Evolutionary conservation across 2,329 filamentous ascomycete genomes (phyloP), one percentile per base, ranked within the genome.

Genomic region (Lachnellula arida): DNA sequence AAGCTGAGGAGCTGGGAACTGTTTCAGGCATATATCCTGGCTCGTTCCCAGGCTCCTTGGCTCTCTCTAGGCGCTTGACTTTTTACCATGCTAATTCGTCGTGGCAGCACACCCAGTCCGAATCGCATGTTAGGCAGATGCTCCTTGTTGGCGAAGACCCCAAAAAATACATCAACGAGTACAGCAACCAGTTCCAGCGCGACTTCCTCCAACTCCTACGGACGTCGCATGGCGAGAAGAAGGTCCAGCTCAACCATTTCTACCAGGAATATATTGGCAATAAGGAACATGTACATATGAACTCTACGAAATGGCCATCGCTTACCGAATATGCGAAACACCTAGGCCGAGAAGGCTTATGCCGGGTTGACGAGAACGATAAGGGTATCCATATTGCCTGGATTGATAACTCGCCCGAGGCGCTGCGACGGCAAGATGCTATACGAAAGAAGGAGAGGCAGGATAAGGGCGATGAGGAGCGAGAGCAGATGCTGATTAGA

Each of bases 191-290:
- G 63, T 99, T 99, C 71, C 75, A 88, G 60, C 81, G 81, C 56
- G 89, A 95, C 68, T 96, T 96, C 65, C 61, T 95, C 1, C 78
- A 84, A 55, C 77, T 94, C 2, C 78, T 99, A 6, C 81, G 84
- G 55, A 96, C 92, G 0, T 83, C 86, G 0, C 94, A 99, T 67
- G 91, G 91, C 60, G 91, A 96, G 73, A 99, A 99, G 72, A 82
- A 85, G 65, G 85, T 97, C 1, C 82, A 92, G 35, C 83, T 92
- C 51, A 99, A 99, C 68, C 86, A 89, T 59, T 97, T 97, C 71
- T 99, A 99, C 73, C 91, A 97, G 70, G 87, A 92, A 68, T 94
- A 96, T 67, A 97, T 97, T 64, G 80, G 84, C 15, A 87, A 93
- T 64, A 91, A 92, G 71, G 81, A 91, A 67, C 93, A 97, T 70